Evolutionary conservation across 352 stramenopile species (phyloP).

Genomic region (Pythium periplocum): DNA sequence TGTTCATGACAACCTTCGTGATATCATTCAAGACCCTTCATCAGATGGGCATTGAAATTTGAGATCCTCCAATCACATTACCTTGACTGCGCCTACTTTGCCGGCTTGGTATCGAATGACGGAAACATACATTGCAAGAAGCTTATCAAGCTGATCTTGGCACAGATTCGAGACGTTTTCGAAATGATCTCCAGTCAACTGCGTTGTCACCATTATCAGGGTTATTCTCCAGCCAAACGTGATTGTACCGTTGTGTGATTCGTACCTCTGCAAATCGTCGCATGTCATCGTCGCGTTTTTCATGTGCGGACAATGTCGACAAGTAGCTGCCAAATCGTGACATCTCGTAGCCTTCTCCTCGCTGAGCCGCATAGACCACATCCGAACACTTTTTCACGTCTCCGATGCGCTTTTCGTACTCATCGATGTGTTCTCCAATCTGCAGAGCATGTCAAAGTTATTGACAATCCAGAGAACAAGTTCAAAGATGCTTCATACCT

Average conservation of each 20-base stretch:
- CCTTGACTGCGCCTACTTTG: constrained; percentile 86
- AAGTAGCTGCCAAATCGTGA: constrained; percentile 84
- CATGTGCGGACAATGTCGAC: constrained; percentile 63
- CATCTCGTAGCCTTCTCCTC: constrained; percentile 82
- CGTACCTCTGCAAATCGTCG: constrained; percentile 59
- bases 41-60: not conserved
- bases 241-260: too few relatives aligned
- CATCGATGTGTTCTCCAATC: constrained; percentile 84
- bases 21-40: too few relatives aligned
- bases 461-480: too few relatives aligned
- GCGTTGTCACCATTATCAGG: too few relatives aligned
- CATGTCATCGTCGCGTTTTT: constrained; percentile 75
- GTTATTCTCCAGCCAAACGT: too few relatives aligned
- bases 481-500: constrained; percentile 18
- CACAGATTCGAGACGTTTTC: constrained; percentile 84
- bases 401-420: constrained; percentile 79
- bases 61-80: constrained; percentile 17
- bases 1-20: constrained; percentile 73
- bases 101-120: constrained; percentile 80
- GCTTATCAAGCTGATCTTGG: constrained; percentile 83
- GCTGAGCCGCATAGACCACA: constrained; percentile 71
- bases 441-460: constrained; percentile 11
- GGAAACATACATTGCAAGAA: constrained; percentile 83
- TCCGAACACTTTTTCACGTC: constrained; percentile 82
- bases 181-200: constrained; percentile 76